Evolutionary conservation across 306 rosid species (phyloP), one percentile per base, ranked within the genome.

Genomic region (Gillenia trifoliata): DNA sequence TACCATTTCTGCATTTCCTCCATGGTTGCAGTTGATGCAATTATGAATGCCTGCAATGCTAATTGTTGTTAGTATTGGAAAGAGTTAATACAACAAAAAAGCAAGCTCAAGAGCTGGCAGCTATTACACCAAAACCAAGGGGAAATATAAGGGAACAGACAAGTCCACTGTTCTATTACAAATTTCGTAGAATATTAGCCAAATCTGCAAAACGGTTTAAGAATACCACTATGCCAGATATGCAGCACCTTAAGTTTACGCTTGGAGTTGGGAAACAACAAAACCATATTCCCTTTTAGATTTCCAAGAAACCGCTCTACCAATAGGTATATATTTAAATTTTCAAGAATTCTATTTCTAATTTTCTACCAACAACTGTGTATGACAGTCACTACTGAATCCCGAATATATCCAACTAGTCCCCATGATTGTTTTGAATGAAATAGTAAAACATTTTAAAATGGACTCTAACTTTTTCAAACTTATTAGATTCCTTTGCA

Each of bases 1-100:
- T 85, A 94, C 97, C 99, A 94, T 85, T 83, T 90, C 75, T 70
- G 68, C 97, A 92, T 92, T 83, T 94, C 97, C 50, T 86, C 93
- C 79, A 87, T 83, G 11, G 97, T 90, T 74, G 90, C 96, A 62
- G 99, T 94, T 69, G 99, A 92, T 57, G 99, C 99, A 84, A 94
- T 87, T 67, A 94, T 88, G 85, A 94, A 94, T 62, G 99, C 99
- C 97, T 94, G 97, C 80, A 86, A 82, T 76, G 63, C 25, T 64
- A 59, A 50, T 25, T 45, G 62, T 70, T 41, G 75, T 84, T 74
- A 80, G 77, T 52, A 77, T 75, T 31, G 47, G 52, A 61, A 70
- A 73, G 56, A 66, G 45, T 74, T 41, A 38, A 71, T 9, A 19
- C 64, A 75, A 78, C 28, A 61, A 30, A 69, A 25, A 71, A 68